Conservation (phyloP, 768 basidiomycete genomes). For the Suillus subluteus region DNA sequence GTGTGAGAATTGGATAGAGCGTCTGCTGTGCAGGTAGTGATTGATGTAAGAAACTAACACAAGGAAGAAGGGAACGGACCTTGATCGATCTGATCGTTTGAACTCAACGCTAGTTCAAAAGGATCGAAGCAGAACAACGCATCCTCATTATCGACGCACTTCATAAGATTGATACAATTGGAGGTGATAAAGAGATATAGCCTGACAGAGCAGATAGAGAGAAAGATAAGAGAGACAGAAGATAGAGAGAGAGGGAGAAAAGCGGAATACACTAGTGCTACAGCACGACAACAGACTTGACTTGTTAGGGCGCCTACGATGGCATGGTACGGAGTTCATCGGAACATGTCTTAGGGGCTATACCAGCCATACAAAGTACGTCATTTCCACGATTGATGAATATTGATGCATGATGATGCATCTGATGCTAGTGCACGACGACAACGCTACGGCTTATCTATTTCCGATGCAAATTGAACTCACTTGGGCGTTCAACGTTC, state of each 20-base stretch:
- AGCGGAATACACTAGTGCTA: neutral
- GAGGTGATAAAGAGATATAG: conserved; percentile 26
- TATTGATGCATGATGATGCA: too few species aligned
- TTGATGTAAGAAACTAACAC: conserved; percentile 2
- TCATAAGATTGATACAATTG: conserved; percentile 31
- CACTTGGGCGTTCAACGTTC: neutral
- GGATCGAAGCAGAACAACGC: conserved; percentile 55
- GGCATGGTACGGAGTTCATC: neutral
- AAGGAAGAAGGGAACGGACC: conserved; percentile 16
- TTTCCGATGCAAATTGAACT: neutral
- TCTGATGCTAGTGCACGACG: neutral
- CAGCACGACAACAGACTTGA: conserved; percentile 30
- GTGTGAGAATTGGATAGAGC: neutral
- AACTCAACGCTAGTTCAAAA: conserved; percentile 35
- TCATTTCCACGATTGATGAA: neutral
- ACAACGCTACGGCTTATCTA: neutral
- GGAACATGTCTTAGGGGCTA: conserved; percentile 11
- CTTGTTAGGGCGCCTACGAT: conserved; percentile 19
- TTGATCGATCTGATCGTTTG: neutral
- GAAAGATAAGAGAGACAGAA: conserved; percentile 21
- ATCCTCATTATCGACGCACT: conserved; percentile 58
- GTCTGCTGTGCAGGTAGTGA: conserved; percentile 16
- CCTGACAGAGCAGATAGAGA: conserved; percentile 13
- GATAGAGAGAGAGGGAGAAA: conserved; percentile 12
- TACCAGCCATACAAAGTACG: conserved; percentile 1